These are phyloP conservation scores for Aegle marmelos DNA, from an alignment of 345 rosid genomes.

Conservation along the genomic window DNA sequence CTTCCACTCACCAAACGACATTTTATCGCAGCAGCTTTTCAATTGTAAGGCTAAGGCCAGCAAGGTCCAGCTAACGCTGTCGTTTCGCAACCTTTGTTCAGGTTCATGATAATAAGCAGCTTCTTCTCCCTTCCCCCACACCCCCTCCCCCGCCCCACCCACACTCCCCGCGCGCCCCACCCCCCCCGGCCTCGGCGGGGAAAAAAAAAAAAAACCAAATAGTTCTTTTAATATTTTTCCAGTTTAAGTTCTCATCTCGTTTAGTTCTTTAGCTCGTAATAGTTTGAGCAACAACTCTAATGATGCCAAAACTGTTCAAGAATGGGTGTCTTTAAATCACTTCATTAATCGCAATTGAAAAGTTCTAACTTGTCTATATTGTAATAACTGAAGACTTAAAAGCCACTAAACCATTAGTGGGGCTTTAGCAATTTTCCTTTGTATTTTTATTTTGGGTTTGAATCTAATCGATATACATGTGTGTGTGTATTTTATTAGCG, in stretches of 20 bases:
- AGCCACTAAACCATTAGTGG: not conserved
- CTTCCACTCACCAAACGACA: not conserved
- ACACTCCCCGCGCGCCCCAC: too few species aligned
- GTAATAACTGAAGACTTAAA: not conserved
- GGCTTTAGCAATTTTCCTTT: not conserved
- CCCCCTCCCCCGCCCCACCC: too few species aligned
- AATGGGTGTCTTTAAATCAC: not conserved
- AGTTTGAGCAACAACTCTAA: not conserved
- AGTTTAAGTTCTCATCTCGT: not conserved
- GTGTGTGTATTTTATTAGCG: not conserved
- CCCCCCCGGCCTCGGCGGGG: too few species aligned
- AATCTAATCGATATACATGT: not conserved
- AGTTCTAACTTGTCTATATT: not conserved
- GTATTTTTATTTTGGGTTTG: not conserved
- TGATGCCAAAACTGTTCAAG: not conserved
- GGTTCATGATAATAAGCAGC: not conserved
- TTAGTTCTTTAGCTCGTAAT: not conserved
- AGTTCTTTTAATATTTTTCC: not conserved
- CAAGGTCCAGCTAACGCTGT: not conserved
- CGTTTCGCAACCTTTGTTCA: not conserved
- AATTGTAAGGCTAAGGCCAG: not conserved
- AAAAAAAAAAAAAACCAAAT: too few species aligned
- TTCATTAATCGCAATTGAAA: not conserved
- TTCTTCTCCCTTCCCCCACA: not conserved
- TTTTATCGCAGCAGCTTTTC: not conserved